Base-by-base conservation (phyloP, 352 stramenopile species). In the Globisporangium barbulae region DNA sequence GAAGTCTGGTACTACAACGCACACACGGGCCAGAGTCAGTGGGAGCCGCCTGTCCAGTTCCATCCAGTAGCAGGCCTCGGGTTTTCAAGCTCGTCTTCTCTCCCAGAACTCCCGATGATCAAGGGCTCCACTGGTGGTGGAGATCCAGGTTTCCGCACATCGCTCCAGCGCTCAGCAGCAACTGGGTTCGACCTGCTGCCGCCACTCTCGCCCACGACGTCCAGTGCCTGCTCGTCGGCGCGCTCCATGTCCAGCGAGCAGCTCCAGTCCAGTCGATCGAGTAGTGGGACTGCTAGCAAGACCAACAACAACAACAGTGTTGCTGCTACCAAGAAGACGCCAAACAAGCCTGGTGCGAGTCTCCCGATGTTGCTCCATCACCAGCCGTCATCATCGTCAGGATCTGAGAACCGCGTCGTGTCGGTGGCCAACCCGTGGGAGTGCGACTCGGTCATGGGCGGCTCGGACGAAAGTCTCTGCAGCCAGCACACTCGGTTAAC, bases 1-100 rank as follows among this genome's bases (percentile, higher is more conserved):
- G 85, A 93, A 44, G 75, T 87, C 15, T 95, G 86, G 86, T 95
- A 86, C 64, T 95, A 93, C 71, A 95, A 95, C 57, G 66, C 74
- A 2, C 57, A 58, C 2, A 93, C 84, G 5, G 83, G 83, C 3
- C 66, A 83, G 15, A 93, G 83, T 67, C 84, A 95, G 50, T 95
- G 86, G 86, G 83, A 91, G 48, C 70, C 68, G 9, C 85, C 87
- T 0, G 33, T 2, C 31, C 49, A 55, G 49, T 55, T 12, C 25
- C 59, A 19, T 6, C 5, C 33, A 61, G 19, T 21, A 25, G 28
- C 13, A 30, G 37, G 13, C 6, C 48, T 55, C n/a, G 28, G 49
- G 5, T 15, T 53, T 17, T 22, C 35, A 37, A 25, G 39, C n/a
- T 79, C 70, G 9, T 8, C 41, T n/a, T 45, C 41, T 17, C 53